Percentiles rank a stretch among this genome's conserved stretches.
phyloP scores from a whole-genome alignment of 176 grass and related monocot genomes.

The Juncus effusus region DNA sequence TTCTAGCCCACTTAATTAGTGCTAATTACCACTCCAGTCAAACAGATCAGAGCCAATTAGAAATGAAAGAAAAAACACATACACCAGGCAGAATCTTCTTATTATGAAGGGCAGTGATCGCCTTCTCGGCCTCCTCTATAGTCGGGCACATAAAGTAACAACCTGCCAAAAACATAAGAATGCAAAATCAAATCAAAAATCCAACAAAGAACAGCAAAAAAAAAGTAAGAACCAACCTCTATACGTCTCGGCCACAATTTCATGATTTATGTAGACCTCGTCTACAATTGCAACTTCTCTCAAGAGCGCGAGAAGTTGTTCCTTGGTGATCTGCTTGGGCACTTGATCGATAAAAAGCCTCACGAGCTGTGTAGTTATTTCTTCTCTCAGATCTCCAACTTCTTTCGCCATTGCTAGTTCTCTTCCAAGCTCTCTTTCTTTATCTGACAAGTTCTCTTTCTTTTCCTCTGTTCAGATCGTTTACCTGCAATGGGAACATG shows the following conservation, averaged over 20 bases:
- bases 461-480: no score
- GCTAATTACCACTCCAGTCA: slow-evolving; percentile 7
- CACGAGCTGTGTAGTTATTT: slow-evolving; percentile 32
- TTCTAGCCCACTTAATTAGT: background rate
- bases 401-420: slow-evolving; percentile 35
- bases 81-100: slow-evolving; percentile 80
- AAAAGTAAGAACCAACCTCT: slow-evolving; percentile 47
- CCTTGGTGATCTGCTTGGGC: slow-evolving; percentile 38
- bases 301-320: slow-evolving; percentile 67
- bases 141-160: slow-evolving; percentile 82
- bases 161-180: slow-evolving; percentile 8
- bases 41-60: slow-evolving; percentile 16
- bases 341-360: slow-evolving; percentile 47
- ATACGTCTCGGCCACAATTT: slow-evolving; percentile 81
- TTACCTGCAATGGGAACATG: no score
- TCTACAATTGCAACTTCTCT: slow-evolving; percentile 81
- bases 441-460: background rate
- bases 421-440: background rate
- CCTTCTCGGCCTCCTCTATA: slow-evolving; percentile 91
- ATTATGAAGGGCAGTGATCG: slow-evolving; percentile 84
- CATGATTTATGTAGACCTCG: slow-evolving; percentile 92
- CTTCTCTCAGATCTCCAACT: slow-evolving; percentile 10
- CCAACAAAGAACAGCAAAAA: slow-evolving; percentile 3
- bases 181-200: slow-evolving; percentile 20
- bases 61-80: slow-evolving; percentile 28